phyloP scores from a whole-genome alignment of 257 asterid genomes.

The Petunia axillaris region DNA sequence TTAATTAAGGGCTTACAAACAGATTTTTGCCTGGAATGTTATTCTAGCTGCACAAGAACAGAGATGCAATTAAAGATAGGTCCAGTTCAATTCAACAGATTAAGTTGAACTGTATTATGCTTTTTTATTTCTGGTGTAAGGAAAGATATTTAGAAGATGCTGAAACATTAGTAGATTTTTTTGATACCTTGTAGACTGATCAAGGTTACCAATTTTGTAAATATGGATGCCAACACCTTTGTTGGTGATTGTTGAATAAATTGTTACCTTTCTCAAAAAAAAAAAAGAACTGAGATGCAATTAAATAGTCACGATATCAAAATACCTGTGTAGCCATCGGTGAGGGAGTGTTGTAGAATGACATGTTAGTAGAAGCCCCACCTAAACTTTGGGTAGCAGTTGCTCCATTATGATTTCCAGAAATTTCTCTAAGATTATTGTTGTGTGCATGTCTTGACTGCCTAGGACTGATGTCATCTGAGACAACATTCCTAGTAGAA shows the following conservation, averaged over 20 bases:
- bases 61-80: neutral
- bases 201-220: too few relatives aligned
- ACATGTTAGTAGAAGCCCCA: constrained; percentile 56
- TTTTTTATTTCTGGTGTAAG: too few relatives aligned
- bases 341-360: constrained; percentile 88
- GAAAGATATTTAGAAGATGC: too few relatives aligned
- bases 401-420: constrained; percentile 64
- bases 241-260: too few relatives aligned
- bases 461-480: constrained; percentile 80
- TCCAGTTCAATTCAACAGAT: too few relatives aligned
- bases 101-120: too few relatives aligned
- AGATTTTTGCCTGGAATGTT: neutral
- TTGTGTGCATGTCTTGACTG: constrained; percentile 57
- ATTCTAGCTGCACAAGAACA: neutral
- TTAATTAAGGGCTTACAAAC: neutral
- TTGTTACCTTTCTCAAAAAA: too few relatives aligned
- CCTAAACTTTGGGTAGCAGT: constrained; percentile 54
- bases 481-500: constrained; percentile 46
- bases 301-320: constrained; percentile 18
- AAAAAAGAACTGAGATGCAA: neutral
- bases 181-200: too few relatives aligned
- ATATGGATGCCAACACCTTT: too few relatives aligned
- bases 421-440: constrained; percentile 64
- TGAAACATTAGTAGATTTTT: too few relatives aligned
- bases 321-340: constrained; percentile 84